Evolutionary conservation across 495 filamentous ascomycete genomes (phyloP).

Genomic region (Neurospora sublineolata): DNA sequence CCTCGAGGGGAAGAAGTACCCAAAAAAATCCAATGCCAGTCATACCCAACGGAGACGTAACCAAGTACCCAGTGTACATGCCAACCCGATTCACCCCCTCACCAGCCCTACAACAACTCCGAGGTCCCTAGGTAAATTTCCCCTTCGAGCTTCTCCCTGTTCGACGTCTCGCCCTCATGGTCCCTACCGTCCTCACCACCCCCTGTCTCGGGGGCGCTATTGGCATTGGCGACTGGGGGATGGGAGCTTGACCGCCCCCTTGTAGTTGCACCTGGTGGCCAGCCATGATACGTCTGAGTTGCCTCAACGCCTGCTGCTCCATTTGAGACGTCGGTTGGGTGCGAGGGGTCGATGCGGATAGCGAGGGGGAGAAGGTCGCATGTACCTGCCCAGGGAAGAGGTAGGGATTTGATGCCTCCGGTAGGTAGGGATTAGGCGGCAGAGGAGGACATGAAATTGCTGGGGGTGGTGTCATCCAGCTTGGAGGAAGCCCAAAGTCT

Average conservation of each 20-base stretch:
- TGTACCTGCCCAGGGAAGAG: not conserved
- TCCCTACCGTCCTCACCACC: too few relatives aligned
- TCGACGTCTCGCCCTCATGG: too few relatives aligned
- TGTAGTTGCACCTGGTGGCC: not conserved
- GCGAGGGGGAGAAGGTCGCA: not conserved
- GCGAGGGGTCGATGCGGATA: not conserved
- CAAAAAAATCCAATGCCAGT: not conserved
- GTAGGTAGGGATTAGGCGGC: not conserved
- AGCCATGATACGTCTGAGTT: not conserved
- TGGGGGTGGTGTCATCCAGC: not conserved
- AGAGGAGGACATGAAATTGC: not conserved
- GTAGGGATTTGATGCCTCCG: not conserved
- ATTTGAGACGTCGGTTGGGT: not conserved
- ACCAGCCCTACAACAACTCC: too few relatives aligned
- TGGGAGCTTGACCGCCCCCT: not conserved
- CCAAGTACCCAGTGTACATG: too few relatives aligned
- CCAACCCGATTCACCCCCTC: not conserved
- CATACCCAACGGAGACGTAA: too few relatives aligned
- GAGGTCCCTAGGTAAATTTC: too few relatives aligned
- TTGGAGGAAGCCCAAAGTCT: not conserved
- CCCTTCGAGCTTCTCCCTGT: too few relatives aligned
- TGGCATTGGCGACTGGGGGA: not conserved
- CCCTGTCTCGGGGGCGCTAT: not conserved
- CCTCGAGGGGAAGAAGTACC: not conserved
- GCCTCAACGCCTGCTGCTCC: too few relatives aligned